Conservation (phyloP, 164 flowering plant genomes). For the Nymphaea colorata region DNA sequence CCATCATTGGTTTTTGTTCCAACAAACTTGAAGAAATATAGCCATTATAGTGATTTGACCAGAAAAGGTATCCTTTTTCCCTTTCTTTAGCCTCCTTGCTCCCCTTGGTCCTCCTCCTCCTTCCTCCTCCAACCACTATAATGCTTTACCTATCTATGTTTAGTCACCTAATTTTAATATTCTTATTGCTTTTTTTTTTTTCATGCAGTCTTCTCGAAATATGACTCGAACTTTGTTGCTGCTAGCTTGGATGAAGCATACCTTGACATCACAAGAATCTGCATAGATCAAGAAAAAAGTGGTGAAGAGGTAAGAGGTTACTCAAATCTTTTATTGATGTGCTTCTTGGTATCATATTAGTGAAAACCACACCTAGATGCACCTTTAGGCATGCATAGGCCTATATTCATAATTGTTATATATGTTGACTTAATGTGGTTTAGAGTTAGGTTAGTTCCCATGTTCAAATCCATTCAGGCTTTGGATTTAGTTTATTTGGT, state of each 20-base stretch:
- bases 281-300: slow-evolving; percentile 43
- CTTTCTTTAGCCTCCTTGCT: neutral
- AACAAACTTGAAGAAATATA: slow-evolving; percentile 71
- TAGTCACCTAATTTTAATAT: neutral
- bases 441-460: too few relatives aligned
- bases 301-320: slow-evolving; percentile 58
- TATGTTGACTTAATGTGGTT: too few relatives aligned
- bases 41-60: slow-evolving; percentile 68
- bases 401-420: too few relatives aligned
- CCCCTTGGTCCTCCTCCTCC: too few relatives aligned
- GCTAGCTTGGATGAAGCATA: slow-evolving; percentile 97
- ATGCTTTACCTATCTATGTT: too few relatives aligned
- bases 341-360: too few relatives aligned
- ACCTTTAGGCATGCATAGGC: too few relatives aligned
- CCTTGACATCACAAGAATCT: slow-evolving; percentile 76
- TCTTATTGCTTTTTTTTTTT: slow-evolving; percentile 1
- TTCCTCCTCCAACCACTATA: too few relatives aligned
- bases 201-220: slow-evolving; percentile 55
- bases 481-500: too few relatives aligned
- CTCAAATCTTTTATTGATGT: neutral
- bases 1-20: slow-evolving; percentile 88
- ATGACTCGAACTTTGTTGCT: slow-evolving; percentile 79
- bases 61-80: slow-evolving; percentile 52
- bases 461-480: too few relatives aligned
- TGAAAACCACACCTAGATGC: too few relatives aligned